Conservation (phyloP, 169 alveolate genomes). For the Cryptosporidium ryanae region DNA sequence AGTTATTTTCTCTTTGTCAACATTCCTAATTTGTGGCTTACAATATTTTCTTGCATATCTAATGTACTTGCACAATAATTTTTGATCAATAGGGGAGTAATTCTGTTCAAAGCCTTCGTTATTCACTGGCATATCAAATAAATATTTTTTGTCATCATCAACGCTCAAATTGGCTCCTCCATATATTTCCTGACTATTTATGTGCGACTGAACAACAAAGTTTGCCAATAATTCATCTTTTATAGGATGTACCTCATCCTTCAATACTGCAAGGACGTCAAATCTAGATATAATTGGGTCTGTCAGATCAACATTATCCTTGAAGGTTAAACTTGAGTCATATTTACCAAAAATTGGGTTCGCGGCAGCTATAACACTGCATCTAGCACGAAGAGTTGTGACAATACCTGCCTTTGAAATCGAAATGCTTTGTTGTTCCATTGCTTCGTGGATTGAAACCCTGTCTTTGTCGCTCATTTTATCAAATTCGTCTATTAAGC, state of each 20-base stretch:
- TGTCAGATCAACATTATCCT: constrained; percentile 98
- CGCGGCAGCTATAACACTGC: constrained; percentile 99
- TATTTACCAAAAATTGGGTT: constrained; percentile 97
- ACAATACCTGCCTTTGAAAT: constrained; percentile 99
- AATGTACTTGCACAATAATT: constrained; percentile 94
- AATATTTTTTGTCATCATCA: constrained; percentile 76
- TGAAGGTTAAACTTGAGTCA: constrained; percentile 95
- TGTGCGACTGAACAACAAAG: constrained; percentile 90
- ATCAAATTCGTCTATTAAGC: constrained; percentile 99
- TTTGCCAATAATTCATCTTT: constrained; percentile 95
- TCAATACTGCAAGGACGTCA: constrained; percentile 97
- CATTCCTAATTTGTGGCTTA: constrained; percentile 87
- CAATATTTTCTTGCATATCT: constrained; percentile 92
- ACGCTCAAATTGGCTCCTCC: constrained; percentile 66
- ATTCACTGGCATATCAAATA: constrained; percentile 13
- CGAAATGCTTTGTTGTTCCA: constrained; percentile 99
- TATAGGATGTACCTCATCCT: constrained; percentile 95
- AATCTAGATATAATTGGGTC: constrained; percentile 99
- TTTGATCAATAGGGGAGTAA: constrained; percentile 88
- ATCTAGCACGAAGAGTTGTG: constrained; percentile 97
- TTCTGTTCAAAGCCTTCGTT: constrained; percentile 5
- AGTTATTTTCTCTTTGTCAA: constrained; percentile 90
- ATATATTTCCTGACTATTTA: constrained; percentile 77
- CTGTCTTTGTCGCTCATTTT: constrained; percentile 99
- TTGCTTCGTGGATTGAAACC: constrained; percentile 99